Evolutionary conservation across 208 protist species (phyloP), one percentile per base, ranked within the genome.

Genomic region (Acanthamoeba lenticulata): DNA sequence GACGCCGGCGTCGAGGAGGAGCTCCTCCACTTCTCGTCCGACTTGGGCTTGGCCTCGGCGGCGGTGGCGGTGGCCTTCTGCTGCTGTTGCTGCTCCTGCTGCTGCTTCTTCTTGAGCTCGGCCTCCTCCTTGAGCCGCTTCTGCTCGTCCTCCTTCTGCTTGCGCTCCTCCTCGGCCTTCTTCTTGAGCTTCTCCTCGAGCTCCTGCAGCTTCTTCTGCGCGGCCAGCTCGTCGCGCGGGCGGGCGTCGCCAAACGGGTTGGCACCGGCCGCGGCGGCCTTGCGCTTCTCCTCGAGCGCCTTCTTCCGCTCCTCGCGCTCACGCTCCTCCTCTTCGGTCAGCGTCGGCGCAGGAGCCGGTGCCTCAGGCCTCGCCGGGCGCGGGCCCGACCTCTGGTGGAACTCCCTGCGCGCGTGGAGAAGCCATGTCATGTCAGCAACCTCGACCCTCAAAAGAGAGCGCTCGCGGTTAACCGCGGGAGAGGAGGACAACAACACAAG

Each of bases 181-280:
- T 93, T 77, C 62, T 93, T 45, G 29, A 52, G 6, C 47, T 93
- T 57, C 40, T 93, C 88, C 47, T 93, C 88, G 32, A 67, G 81
- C 52, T 90, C 81, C 52, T 90, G 81, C 45, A 90, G 38, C 83
- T 90, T 90, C 45, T 45, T 74, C 62, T 93, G 88, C 24, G 47
- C 65, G 29, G 88, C 88, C 38, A 93, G 88, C 62, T 93, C 88
- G 44, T 93, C 88, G 57, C 88, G 49, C 6, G 88, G 88, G n/a
- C 42, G 6, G 47, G 88, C 88, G 34, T 93, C 88, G 29, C 88
- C 88, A n/a, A 93, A 93, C n/a, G 88, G 88, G 40, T 93, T 93
- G 81, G 27, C 17, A n/a, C n/a, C n/a, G 27, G 32, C 42, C 38
- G 7, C 32, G 45, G 42, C 36, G 29, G 42, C 6, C 62, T 93